Evolutionary conservation across 1,284 basidiomycete species (phyloP), one percentile per base, ranked within the genome.

Genomic region (Chondrostereum purpureum): DNA sequence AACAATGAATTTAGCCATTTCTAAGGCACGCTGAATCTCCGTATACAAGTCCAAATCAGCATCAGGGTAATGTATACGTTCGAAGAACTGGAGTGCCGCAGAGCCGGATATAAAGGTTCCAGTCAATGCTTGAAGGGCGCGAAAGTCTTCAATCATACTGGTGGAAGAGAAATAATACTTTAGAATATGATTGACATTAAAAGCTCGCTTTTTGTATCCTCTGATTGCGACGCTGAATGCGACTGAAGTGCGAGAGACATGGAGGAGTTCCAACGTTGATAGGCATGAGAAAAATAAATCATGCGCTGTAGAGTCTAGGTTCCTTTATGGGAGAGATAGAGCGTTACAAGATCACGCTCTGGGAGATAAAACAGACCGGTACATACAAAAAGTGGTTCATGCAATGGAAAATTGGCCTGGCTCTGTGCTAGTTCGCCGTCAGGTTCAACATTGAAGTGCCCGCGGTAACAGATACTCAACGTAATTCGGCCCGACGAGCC

Each of bases 31-130:
- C 2, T 45, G 21, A 2, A 56, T 53, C 20, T 60, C 54, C 3
- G 62, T 51, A 46, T 68, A 70, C 0, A 70, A 21, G 44, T 72
- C 68, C 10, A 72, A 54, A 41, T 70, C 69, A 0, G 66, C 63
- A 1, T 57, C 58, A 0, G 50, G 47, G 39, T 63, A 69, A 19
- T 49, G 48, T 1, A 51, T 46, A 12, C 64, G 49, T 35, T 64
- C 60, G 46, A 71, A 61, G 49, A 68, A 66, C 33, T 70, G 67
- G 1, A 71, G 55, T 0, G 65, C 66, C 2, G 61, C 58, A 0
- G 68, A 69, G 3, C 69, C 68, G 8, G 68, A 68, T 18, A 72
- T 65, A 36, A 69, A 45, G 22, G 62, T 60, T 6, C 57, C 60
- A 0, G 60, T 63, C 6, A 44, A 48, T 0, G 53, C 55, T 43